Evolutionary conservation across 139 green algal species (phyloP).

Genomic region (Zygnema cylindricum): DNA sequence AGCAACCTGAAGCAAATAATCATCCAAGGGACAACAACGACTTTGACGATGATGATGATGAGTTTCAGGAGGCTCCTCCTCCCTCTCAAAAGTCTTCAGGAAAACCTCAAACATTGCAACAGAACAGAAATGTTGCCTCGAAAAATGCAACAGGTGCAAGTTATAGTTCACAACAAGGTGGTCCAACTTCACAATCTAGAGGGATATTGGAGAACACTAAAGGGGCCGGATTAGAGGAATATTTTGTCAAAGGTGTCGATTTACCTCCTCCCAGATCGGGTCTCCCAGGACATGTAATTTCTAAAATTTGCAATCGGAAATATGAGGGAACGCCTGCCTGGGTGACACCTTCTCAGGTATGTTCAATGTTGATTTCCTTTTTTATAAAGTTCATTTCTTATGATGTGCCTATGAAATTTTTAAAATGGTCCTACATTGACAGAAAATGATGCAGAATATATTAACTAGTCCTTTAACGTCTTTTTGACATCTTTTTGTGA

Average conservation of each 20-base stretch:
- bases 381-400: too few species aligned
- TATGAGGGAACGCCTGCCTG: background rate
- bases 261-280: background rate
- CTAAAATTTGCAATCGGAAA: background rate
- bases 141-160: background rate
- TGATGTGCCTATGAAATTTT: too few species aligned
- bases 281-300: background rate
- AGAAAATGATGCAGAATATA: too few species aligned
- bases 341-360: background rate
- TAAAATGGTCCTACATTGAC: too few species aligned
- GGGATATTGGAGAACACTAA: background rate
- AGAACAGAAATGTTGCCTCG: background rate
- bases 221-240: background rate
- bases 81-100: background rate
- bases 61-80: background rate
- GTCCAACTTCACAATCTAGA: background rate
- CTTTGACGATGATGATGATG: background rate
- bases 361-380: too few species aligned
- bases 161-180: background rate
- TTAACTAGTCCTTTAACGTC: too few species aligned
- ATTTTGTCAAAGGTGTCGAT: background rate
- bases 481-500: too few species aligned
- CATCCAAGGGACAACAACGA: background rate
- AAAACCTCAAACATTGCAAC: background rate
- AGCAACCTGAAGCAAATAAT: background rate